Evolutionary conservation across 345 rosid genomes (phyloP).

Genomic region (Firmiana major): DNA sequence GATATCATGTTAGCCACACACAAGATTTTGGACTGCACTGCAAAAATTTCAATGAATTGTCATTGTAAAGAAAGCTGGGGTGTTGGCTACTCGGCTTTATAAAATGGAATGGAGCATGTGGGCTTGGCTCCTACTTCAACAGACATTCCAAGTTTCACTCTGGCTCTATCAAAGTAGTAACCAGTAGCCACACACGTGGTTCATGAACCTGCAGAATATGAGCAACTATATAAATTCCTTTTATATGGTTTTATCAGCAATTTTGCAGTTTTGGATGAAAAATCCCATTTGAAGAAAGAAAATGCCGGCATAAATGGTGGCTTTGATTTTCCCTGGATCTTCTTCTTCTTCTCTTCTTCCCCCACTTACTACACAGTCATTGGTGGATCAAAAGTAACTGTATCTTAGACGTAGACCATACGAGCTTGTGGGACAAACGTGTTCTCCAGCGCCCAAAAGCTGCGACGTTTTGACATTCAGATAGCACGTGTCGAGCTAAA

Average conservation of each 20-base stretch:
- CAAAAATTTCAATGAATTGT: constrained; percentile 20
- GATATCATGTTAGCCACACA: constrained; percentile 19
- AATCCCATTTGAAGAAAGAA: background rate
- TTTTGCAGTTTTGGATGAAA: background rate
- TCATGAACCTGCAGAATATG: constrained; percentile 20
- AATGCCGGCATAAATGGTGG: background rate
- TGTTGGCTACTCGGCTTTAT: background rate
- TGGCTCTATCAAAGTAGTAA: background rate
- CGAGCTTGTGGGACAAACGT: background rate
- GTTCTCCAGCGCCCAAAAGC: background rate
- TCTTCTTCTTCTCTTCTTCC: background rate
- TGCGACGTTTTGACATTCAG: background rate
- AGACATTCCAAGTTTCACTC: background rate
- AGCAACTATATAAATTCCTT: background rate
- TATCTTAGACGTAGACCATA: constrained; percentile 1
- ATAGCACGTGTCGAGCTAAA: background rate
- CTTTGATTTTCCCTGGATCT: background rate
- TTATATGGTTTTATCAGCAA: background rate
- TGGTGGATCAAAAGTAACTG: background rate
- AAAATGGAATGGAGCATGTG: background rate
- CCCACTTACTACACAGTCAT: background rate
- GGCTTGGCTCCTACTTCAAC: background rate
- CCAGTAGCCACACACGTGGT: constrained; percentile 26
- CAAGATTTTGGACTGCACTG: constrained; percentile 11
- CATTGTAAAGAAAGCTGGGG: constrained; percentile 6